These are phyloP conservation scores for Pseudocohnilembus persalinus DNA, from an alignment of 169 alveolate species.

Conservation along the genomic window DNA sequence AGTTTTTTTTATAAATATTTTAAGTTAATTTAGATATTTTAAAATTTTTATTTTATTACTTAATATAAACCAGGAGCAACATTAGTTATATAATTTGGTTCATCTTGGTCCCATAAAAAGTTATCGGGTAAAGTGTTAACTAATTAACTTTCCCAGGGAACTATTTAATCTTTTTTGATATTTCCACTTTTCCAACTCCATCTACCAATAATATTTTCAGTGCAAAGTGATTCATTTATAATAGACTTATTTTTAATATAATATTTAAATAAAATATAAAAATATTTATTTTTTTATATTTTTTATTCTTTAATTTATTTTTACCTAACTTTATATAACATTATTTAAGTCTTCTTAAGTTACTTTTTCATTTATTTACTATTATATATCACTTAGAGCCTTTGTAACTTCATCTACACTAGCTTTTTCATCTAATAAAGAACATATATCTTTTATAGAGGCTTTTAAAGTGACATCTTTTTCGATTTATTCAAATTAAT, in stretches of 20 bases:
- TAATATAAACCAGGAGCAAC: constrained; percentile 85
- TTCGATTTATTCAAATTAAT: constrained; percentile 54
- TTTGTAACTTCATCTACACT: constrained; percentile 65
- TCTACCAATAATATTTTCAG: constrained; percentile 83
- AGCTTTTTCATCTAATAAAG: constrained; percentile 51
- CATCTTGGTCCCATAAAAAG: constrained; percentile 83
- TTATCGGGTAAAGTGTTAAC: constrained; percentile 84
- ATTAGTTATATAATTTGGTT: constrained; percentile 49
- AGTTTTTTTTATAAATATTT: too few species aligned
- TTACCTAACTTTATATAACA: constrained; percentile 9
- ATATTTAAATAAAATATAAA: too few species aligned
- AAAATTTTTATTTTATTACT: constrained; percentile 7
- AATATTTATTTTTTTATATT: constrained; percentile 36
- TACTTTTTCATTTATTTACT: constrained; percentile 64
- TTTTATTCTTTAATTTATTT: constrained; percentile 10
- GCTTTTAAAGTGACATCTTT: constrained; percentile 53
- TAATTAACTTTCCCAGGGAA: constrained; percentile 85
- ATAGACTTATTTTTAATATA: constrained; percentile 58
- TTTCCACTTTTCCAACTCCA: constrained; percentile 86
- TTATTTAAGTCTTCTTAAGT: constrained; percentile 44
- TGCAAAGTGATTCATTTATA: constrained; percentile 77
- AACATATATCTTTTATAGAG: constrained; percentile 66
- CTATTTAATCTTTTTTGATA: constrained; percentile 62
- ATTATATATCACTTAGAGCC: constrained; percentile 63
- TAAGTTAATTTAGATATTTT: background rate